phyloP scores from a whole-genome alignment of 306 rosid species.

The Fagus crenata region DNA sequence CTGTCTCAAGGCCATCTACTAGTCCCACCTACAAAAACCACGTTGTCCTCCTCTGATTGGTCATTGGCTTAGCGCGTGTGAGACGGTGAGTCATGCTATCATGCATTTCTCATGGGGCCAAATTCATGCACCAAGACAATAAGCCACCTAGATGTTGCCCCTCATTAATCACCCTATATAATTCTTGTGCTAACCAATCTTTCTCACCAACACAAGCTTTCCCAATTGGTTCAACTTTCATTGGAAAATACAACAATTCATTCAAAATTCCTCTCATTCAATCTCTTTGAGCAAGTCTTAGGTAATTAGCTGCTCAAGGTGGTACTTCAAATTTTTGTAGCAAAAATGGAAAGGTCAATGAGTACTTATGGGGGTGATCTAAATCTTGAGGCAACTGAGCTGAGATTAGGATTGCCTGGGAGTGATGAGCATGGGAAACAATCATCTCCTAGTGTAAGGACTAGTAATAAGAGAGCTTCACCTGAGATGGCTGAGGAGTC shows the following conservation, averaged over 20 bases:
- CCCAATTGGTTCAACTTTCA: no score
- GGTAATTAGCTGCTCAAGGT: neutral
- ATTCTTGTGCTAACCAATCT: constrained; percentile 25
- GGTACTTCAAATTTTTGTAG: neutral
- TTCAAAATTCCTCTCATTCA: neutral
- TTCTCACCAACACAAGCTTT: constrained; percentile 2
- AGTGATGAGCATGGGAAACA: constrained; percentile 34
- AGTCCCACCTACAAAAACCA: neutral
- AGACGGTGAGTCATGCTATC: constrained; percentile 10
- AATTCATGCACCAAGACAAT: constrained; percentile 44
- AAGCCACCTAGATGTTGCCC: constrained; percentile 43
- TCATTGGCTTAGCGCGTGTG: constrained; percentile 39
- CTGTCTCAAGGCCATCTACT: constrained; percentile 6
- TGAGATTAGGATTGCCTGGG: constrained; percentile 72
- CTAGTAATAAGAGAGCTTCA: constrained; percentile 54
- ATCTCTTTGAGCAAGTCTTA: neutral
- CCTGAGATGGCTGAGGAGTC: constrained; percentile 38
- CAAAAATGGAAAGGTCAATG: constrained; percentile 34
- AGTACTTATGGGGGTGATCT: constrained; percentile 31
- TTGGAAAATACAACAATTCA: no score
- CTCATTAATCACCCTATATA: constrained; percentile 42
- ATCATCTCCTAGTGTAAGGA: constrained; percentile 30
- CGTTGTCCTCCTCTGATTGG: constrained; percentile 40
- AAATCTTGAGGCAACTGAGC: constrained; percentile 58
- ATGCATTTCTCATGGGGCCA: constrained; percentile 15